Evolutionary conservation across 768 basidiomycete species (phyloP).

Genomic region (Neoboletus brunneissimus): DNA sequence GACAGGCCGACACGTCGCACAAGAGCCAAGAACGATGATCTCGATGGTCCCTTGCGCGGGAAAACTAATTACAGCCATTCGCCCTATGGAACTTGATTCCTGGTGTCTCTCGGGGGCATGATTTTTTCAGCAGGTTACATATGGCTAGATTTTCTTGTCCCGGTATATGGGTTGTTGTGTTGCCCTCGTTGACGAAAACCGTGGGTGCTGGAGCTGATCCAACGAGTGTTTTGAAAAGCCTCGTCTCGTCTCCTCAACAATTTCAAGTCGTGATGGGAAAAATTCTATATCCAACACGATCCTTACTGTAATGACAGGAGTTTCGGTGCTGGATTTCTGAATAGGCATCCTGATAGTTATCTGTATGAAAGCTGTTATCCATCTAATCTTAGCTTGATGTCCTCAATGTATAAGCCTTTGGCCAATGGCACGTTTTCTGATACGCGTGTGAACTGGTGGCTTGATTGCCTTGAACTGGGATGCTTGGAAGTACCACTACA

Average conservation of each 20-base stretch:
- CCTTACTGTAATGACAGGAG: no score
- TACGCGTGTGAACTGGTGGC: no score
- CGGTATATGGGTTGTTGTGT: neutral
- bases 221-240: no score
- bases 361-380: neutral
- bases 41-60: neutral
- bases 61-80: neutral
- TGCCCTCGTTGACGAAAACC: neutral
- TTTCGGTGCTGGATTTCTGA: conserved; percentile 1
- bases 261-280: neutral
- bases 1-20: neutral
- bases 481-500: no score
- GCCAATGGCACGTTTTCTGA: no score
- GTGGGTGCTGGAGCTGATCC: neutral
- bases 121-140: neutral
- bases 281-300: no score
- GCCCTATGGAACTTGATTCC: neutral
- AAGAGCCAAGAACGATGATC: neutral
- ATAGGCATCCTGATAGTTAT: neutral
- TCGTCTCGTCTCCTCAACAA: neutral
- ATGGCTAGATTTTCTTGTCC: no score
- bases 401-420: no score
- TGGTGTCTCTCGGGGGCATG: neutral
- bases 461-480: no score
- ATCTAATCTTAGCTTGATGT: neutral